phyloP scores from a whole-genome alignment of 805 yeast species.

The Teunomyces barrocoloradensis region DNA sequence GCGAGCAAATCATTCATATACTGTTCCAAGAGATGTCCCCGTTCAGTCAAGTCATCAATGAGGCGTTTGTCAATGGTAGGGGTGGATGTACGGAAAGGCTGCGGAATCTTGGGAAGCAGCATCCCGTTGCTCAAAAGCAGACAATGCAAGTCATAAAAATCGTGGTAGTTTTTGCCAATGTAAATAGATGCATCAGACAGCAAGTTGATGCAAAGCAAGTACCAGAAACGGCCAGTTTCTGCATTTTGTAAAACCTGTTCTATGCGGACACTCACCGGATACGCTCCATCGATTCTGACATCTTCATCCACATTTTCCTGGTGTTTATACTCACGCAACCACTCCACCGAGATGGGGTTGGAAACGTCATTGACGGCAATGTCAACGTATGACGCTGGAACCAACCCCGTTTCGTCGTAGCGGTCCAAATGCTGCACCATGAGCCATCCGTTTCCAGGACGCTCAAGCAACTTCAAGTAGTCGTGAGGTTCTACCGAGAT shows the following conservation, averaged over 20 bases:
- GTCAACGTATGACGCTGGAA: conserved; percentile 40
- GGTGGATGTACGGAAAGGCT: conserved; percentile 16
- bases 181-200: conserved; percentile 17
- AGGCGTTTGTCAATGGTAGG: conserved; percentile 11
- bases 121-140: conserved; percentile 3
- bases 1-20: conserved; percentile 23
- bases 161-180: conserved; percentile 34
- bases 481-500: conserved; percentile 25
- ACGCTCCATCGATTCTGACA: not conserved
- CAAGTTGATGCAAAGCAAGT: conserved; percentile 30
- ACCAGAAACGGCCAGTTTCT: conserved; percentile 26
- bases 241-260: conserved; percentile 26
- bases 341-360: conserved; percentile 30
- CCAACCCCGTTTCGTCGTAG: conserved; percentile 22
- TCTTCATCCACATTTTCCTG: not conserved
- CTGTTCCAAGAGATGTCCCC: conserved; percentile 24
- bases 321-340: conserved; percentile 24
- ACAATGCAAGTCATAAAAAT: conserved; percentile 34
- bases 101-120: conserved; percentile 30
- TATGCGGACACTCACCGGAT: conserved; percentile 16
- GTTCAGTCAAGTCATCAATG: conserved; percentile 14
- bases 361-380: conserved; percentile 37
- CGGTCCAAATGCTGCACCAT: conserved; percentile 28
- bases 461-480: conserved; percentile 29
- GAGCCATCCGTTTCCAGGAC: conserved; percentile 43